Evolutionary conservation across 2,329 filamentous ascomycete species (phyloP), one percentile per base, ranked within the genome.

Genomic region (Ceratocystis lukuohia): DNA sequence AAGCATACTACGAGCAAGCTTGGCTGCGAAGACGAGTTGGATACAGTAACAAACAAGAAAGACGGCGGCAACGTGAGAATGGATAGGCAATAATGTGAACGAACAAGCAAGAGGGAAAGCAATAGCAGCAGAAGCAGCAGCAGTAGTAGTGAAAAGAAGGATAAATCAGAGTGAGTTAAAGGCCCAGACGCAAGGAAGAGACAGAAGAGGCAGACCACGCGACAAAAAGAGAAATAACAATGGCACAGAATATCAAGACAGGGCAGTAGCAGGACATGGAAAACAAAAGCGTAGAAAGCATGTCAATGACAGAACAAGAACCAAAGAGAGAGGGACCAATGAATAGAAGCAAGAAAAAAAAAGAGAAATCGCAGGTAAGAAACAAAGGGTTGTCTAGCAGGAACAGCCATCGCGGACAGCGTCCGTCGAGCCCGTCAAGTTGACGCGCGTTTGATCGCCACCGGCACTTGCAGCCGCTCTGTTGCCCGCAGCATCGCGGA

Each of bases 371-470:
- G n/a, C n/a, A 48, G 20, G 46, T 17, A 48, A 6, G 20, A 48
- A 48, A 22, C 46, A 48, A 20, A 48, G 17, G 20, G 28, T 37
- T 37, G 44, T 59, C 67, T 65, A 97, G 78, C 93, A 97, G 73
- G 91, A 92, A 76, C 93, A 97, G 57, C 89, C 88, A 73, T 96
- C 91, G 80, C 96, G 96, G 62, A 88, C 84, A n/a, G 84, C 86
- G 70, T 83, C 83, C 69, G 84, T 82, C 61, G 87, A 83, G 64
- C 88, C 88, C 62, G 85, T 87, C 71, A 96, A 78, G 75, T 94
- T 96, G 69, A 97, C 91, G 71, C 91, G 84, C 72, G 88, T 80
- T 77, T 92, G 84, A 74, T 88, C 82, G 66, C 79, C 76, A 75
- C 84, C 82, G 72, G 83, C 80, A 66, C 82, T 78, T 70, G 80